phyloP scores from a whole-genome alignment of 768 basidiomycete genomes.

The Lactarius psammicola region DNA sequence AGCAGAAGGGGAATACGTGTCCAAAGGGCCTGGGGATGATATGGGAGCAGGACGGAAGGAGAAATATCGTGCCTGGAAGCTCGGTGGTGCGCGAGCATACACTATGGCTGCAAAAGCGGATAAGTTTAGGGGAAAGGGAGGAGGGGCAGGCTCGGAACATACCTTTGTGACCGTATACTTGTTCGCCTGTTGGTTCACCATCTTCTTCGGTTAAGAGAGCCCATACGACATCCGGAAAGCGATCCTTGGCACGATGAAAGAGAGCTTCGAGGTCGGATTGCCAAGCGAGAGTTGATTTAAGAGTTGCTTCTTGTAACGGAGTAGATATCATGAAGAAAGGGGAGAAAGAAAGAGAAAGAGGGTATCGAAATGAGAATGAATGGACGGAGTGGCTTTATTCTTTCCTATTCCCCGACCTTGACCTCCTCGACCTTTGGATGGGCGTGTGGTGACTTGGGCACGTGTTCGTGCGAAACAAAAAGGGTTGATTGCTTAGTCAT shows the following conservation, averaged over 20 bases:
- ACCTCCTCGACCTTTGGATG: not conserved
- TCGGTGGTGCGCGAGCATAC: slow-evolving; percentile 90
- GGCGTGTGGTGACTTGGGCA: not conserved
- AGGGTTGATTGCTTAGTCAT: slow-evolving; percentile 2
- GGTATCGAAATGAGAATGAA: not conserved
- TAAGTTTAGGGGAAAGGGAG: not conserved
- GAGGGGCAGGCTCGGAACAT: slow-evolving; percentile 28
- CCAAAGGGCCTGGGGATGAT: slow-evolving; percentile 46
- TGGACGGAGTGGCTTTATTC: not conserved
- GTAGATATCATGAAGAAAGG: slow-evolving; percentile 14
- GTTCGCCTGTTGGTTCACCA: slow-evolving; percentile 42
- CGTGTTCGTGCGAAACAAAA: not conserved
- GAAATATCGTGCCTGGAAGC: slow-evolving; percentile 89
- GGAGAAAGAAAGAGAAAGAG: slow-evolving; percentile 1
- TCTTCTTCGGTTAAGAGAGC: slow-evolving; percentile 54
- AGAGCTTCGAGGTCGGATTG: slow-evolving; percentile 74
- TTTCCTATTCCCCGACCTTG: too few relatives aligned
- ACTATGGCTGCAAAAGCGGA: slow-evolving; percentile 64
- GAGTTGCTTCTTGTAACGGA: slow-evolving; percentile 61
- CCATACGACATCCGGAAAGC: slow-evolving; percentile 99
- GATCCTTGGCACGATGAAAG: slow-evolving; percentile 80
- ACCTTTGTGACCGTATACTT: slow-evolving; percentile 97
- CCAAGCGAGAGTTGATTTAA: slow-evolving; percentile 71
- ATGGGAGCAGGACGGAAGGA: slow-evolving; percentile 62
- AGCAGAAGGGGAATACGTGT: slow-evolving; percentile 45